phyloP scores from a whole-genome alignment of 345 rosid genomes.

The Mercurialis annua region DNA sequence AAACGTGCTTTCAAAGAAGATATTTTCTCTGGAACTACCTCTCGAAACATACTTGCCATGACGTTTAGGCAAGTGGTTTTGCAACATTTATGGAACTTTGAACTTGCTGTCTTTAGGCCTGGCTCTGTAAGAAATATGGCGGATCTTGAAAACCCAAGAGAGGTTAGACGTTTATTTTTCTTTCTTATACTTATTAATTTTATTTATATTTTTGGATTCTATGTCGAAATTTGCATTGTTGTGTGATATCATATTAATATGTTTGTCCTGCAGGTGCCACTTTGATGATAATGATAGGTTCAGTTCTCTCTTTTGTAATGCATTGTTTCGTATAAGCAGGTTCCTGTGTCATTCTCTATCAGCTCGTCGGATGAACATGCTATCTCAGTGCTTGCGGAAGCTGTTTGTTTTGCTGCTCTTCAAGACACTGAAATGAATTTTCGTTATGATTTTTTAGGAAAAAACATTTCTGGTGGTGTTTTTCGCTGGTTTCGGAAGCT shows the following conservation, averaged over 20 bases:
- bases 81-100: conserved; percentile 72
- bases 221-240: conserved; percentile 8
- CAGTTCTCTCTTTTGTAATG: conserved; percentile 48
- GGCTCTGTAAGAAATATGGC: conserved; percentile 70
- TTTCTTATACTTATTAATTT: conserved; percentile 14
- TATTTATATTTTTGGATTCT: background rate
- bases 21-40: conserved; percentile 36
- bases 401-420: conserved; percentile 57
- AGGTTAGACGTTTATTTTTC: conserved; percentile 43
- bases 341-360: conserved; percentile 51
- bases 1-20: conserved; percentile 42
- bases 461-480: conserved; percentile 23
- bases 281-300: conserved; percentile 52
- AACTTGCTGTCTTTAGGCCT: conserved; percentile 59
- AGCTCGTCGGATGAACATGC: conserved; percentile 57
- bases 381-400: conserved; percentile 74
- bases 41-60: conserved; percentile 75
- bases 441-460: conserved; percentile 38
- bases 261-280: conserved; percentile 42
- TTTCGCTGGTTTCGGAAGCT: conserved; percentile 47
- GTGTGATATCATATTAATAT: conserved; percentile 34
- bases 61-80: conserved; percentile 85
- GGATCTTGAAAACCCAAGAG: conserved; percentile 61
- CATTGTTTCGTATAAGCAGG: conserved; percentile 61
- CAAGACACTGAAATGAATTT: conserved; percentile 56